Percentiles rank a stretch among this genome's conserved stretches.
These are phyloP conservation scores for Physcomitrium patens DNA, from an alignment of 225 moss, liverwort and hornwort species.

Conservation along the genomic window DNA sequence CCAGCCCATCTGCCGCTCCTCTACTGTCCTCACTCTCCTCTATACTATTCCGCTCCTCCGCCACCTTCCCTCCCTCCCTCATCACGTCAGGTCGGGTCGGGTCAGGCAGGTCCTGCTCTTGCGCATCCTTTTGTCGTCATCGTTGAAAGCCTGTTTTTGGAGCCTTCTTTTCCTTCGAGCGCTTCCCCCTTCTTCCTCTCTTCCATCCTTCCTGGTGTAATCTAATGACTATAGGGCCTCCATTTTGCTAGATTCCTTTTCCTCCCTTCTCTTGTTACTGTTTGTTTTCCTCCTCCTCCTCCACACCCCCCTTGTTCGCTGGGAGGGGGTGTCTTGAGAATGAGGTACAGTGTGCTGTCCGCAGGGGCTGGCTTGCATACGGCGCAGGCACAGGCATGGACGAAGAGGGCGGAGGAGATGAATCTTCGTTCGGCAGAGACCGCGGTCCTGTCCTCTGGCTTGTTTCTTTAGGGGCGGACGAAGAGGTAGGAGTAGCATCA, in stretches of 20 bases:
- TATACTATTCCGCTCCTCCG: not conserved
- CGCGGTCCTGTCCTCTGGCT: constrained; percentile 52
- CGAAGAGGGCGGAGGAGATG: constrained; percentile 47
- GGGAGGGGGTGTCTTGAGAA: constrained; percentile 52
- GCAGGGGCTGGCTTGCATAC: constrained; percentile 53
- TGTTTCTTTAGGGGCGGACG: constrained; percentile 59
- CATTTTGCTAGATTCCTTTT: constrained; percentile 31
- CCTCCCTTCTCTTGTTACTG: not conserved
- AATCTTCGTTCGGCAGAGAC: constrained; percentile 50
- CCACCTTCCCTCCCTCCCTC: not conserved
- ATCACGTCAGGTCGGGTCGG: constrained; percentile 23
- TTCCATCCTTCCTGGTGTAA: not conserved
- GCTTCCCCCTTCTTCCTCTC: not conserved
- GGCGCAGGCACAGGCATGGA: constrained; percentile 61
- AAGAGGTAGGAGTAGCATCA: constrained; percentile 50
- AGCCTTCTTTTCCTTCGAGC: constrained; percentile 5
- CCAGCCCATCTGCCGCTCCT: not conserved
- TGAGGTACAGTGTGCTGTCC: constrained; percentile 59
- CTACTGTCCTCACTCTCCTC: constrained; percentile 9
- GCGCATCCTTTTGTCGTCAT: constrained; percentile 63
- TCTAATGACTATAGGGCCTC: not conserved
- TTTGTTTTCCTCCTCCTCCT: not conserved
- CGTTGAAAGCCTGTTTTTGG: constrained; percentile 49
- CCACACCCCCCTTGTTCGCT: constrained; percentile 12
- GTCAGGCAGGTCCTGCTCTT: constrained; percentile 39